Evolutionary conservation across 2,329 filamentous ascomycete species (phyloP), one percentile per base, ranked within the genome.

Genomic region (Fusarium goolgardi): DNA sequence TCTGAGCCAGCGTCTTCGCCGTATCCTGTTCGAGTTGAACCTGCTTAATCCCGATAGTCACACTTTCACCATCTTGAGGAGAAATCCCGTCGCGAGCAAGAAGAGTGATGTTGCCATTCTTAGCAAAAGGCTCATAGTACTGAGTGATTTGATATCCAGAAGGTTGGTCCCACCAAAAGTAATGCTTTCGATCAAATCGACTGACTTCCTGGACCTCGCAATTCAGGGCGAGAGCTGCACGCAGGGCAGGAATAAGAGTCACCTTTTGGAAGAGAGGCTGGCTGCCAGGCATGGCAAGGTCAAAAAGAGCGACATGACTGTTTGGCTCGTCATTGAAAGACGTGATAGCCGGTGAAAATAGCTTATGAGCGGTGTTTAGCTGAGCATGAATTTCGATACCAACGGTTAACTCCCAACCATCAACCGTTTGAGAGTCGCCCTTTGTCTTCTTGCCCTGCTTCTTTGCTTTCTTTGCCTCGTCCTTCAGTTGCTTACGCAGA

Each of bases 141-240:
- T 99, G 96, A 3, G 96, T 99, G 67, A 99, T 97, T 78, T 99
- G 96, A 78, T 99, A 99, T 0, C 96, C 96, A 0, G 93, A 87
- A 1, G 96, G 96, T 79, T 99, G 96, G 78, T 99, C 96, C 87
- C 96, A 97, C 83, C 97, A 97, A 79, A 99, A 98, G 80, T 99
- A 99, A 79, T 99, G 96, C 78, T 99, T 99, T 67, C 96, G 86
- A 79, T 99, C 96, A 80, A 97, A 99, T 55, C 88, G 88, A 78
- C 94, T 97, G 71, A 87, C 85, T 2, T 80, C 83, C 75, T 96
- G 91, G 53, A 98, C 86, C 2, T 89, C 81, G 78, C 96, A 98
- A 59, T 90, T 87, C 44, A 99, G 83, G 0, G 94, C 93, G 50
- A 97, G 81, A 0, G 96, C 95, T 20, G 95, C 95, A 63, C 96